Conservation (phyloP, 306 rosid genomes). For the Betula pendula region DNA sequence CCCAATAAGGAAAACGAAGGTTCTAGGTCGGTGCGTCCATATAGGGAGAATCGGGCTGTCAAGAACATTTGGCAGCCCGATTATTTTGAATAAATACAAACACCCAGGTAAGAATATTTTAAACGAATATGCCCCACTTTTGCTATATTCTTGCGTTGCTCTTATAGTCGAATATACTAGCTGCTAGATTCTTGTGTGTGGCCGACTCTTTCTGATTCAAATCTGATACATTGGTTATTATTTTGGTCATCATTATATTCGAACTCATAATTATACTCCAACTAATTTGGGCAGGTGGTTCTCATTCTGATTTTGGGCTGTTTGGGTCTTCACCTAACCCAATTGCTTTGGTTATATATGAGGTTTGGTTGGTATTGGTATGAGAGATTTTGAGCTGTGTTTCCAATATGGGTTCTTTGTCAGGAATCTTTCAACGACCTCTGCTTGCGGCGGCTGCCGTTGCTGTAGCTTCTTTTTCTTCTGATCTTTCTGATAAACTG, state of each 20-base stretch:
- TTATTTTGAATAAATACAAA: neutral
- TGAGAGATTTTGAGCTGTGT: slow-evolving; percentile 33
- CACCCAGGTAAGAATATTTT: slow-evolving; percentile 3
- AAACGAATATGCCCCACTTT: slow-evolving; percentile 13
- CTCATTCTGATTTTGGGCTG: neutral
- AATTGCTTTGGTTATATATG: neutral
- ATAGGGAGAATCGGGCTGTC: slow-evolving; percentile 11
- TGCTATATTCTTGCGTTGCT: neutral
- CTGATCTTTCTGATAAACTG: slow-evolving; percentile 54
- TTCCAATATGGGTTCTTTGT: slow-evolving; percentile 64
- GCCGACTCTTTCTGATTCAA: neutral
- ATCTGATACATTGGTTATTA: neutral
- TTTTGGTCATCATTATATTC: neutral
- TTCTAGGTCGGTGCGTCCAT: neutral
- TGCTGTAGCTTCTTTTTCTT: slow-evolving; percentile 72
- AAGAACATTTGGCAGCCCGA: slow-evolving; percentile 14
- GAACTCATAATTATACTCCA: neutral
- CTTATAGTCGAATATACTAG: neutral
- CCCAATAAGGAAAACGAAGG: neutral
- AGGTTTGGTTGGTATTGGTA: slow-evolving; percentile 12
- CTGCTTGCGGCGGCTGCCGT: slow-evolving; percentile 84
- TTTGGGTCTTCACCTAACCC: too few relatives aligned
- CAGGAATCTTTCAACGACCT: slow-evolving; percentile 84
- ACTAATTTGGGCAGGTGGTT: neutral
- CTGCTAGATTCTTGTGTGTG: neutral